Base-by-base conservation (phyloP, 257 asterid genomes). In the Echites panduratus region DNA sequence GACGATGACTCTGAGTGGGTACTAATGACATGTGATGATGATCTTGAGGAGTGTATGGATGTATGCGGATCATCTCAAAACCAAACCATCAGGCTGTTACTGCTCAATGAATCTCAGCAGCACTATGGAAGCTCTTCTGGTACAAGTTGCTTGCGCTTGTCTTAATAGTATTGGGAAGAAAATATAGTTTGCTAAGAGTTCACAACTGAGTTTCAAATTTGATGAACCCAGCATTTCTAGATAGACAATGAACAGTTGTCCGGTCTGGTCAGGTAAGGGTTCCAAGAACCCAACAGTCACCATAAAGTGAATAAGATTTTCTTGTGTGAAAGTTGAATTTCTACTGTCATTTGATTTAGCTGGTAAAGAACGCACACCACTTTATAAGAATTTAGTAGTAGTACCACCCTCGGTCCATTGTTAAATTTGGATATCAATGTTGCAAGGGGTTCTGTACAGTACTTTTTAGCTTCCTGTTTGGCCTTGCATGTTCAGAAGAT, bases 1-100 rank as follows among this genome's bases (percentile, higher is more conserved):
- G 98, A 94, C 20, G 98, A 94, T 19, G 98, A 94, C 65, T 80
- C 87, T 12, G 98, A 94, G 70, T 93, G 98, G 97, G 96, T 94
- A 17, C 71, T 94, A 16, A 57, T 91, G 48, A 91, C 96, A 9
- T 94, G 98, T 19, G 95, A 91, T 49, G 98, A 93, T 20, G 98
- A 94, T 83, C 83, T 94, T 7, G 96, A 82, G 76, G 97, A 94
- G 78, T 91, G 98, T 73, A 72, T 94, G 3, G 95, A 88, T 35
- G 86, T 91, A 26, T 85, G 84, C 72, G 77, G 79, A 13, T 73
- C 90, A 7, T 83, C 87, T 0, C 69, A 62, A 68, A 80, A 43
- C 82, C 86, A 85, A 62, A 89, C 90, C 13, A 88, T 91, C 44
- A 91, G 78, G 90, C 89, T 94, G 19, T 66, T 79, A 7, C 81